phyloP scores from a whole-genome alignment of 139 green algal genomes.

The Haematococcus lacustris region DNA sequence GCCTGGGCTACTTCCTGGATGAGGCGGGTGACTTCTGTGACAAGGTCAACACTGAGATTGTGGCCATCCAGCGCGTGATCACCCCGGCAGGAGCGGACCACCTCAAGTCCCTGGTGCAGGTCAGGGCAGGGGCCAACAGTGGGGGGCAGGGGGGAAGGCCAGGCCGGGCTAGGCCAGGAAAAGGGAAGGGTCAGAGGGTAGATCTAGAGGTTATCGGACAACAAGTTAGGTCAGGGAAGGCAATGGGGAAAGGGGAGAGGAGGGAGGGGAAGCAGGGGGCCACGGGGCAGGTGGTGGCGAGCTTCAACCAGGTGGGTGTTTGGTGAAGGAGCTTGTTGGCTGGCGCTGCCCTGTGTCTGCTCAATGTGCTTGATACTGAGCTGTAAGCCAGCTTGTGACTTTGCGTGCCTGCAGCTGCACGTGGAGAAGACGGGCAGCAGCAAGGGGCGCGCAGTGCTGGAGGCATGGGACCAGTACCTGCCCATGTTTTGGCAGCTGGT shows the following conservation, averaged over 20 bases:
- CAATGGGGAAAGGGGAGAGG: too few species aligned
- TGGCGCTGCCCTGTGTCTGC: not conserved
- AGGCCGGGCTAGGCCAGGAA: too few species aligned
- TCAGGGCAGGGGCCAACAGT: too few species aligned
- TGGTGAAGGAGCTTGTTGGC: not conserved
- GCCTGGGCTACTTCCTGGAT: constrained; percentile 96
- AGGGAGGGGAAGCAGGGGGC: too few species aligned
- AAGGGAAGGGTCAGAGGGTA: too few species aligned
- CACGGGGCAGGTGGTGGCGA: not conserved
- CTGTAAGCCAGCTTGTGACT: too few species aligned
- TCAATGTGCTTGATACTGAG: too few species aligned
- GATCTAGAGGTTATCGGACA: too few species aligned
- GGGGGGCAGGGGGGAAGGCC: too few species aligned
- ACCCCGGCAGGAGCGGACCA: constrained; percentile 81
- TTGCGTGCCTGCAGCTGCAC: constrained; percentile 63
- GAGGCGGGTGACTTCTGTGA: constrained; percentile 82
- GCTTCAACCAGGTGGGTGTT: not conserved
- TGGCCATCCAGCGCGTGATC: constrained; percentile 83
- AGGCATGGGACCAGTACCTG: constrained; percentile 67
- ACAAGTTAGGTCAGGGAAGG: too few species aligned
- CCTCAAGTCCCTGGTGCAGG: constrained; percentile 69
- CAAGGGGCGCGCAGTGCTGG: constrained; percentile 68
- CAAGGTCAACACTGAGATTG: constrained; percentile 97
- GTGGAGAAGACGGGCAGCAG: constrained; percentile 71
- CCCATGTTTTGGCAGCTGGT: constrained; percentile 96